Percentiles rank a stretch among this genome's conserved stretches.
phyloP scores from a whole-genome alignment of 2,329 filamentous ascomycete species.

The Alternaria arbusti region DNA sequence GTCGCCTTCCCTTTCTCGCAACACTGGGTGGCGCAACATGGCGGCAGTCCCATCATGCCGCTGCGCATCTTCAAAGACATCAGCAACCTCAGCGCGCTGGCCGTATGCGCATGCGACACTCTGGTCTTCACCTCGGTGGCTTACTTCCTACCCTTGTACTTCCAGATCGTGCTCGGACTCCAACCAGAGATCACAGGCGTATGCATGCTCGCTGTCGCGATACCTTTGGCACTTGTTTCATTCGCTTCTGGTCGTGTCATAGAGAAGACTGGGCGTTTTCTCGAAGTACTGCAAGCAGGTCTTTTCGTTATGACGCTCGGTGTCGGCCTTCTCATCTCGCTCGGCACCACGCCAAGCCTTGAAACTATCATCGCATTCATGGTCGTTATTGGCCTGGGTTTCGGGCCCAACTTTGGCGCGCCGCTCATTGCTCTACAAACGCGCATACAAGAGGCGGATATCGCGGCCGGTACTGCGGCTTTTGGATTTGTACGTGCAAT shows the following conservation, averaged over 20 bases:
- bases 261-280: conserved; percentile 52
- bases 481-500: conserved; percentile 57
- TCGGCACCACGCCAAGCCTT: conserved; percentile 19
- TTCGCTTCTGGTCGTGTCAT: conserved; percentile 56
- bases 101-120: conserved; percentile 56
- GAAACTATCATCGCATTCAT: conserved; percentile 55
- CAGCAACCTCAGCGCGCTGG: conserved; percentile 64
- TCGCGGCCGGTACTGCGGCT: conserved; percentile 59
- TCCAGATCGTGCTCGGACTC: conserved; percentile 70
- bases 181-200: conserved; percentile 62
- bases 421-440: conserved; percentile 64
- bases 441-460: conserved; percentile 60
- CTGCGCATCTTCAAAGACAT: conserved; percentile 66
- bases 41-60: conserved; percentile 72
- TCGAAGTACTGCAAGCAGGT: conserved; percentile 44
- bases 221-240: conserved; percentile 54
- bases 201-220: conserved; percentile 65
- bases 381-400: conserved; percentile 58
- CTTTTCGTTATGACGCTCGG: conserved; percentile 43
- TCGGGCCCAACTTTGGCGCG: conserved; percentile 62
- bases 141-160: conserved; percentile 77
- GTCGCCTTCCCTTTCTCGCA: conserved; percentile 66
- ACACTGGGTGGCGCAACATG: conserved; percentile 64
- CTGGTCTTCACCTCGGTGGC: conserved; percentile 69
- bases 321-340: conserved; percentile 40